These are phyloP conservation scores for Dimargaris xerosporica DNA, from an alignment of 192 early-diverging fungal genomes.

Conservation along the genomic window DNA sequence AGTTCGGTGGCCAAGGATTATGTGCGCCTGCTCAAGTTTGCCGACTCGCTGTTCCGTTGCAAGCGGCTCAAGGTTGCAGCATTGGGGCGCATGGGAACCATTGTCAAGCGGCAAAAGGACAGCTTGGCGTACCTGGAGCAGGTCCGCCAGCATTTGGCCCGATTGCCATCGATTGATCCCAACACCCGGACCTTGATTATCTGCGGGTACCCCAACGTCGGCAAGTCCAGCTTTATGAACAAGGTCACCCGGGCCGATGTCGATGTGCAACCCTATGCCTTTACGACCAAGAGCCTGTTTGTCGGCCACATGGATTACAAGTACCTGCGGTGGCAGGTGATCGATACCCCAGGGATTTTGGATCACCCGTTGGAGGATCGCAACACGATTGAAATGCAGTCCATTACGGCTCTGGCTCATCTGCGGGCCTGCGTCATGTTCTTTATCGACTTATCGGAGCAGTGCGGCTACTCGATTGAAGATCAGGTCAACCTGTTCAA, in stretches of 20 bases:
- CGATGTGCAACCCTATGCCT: slow-evolving; percentile 99
- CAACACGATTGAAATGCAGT: slow-evolving; percentile 99
- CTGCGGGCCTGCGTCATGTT: slow-evolving; percentile 88
- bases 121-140: slow-evolving; percentile 93
- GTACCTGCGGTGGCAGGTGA: slow-evolving; percentile 99
- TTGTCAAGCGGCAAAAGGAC: slow-evolving; percentile 99
- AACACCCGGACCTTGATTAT: slow-evolving; percentile 98
- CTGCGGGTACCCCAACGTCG: slow-evolving; percentile 99
- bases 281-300: slow-evolving; percentile 99
- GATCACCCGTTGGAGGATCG: slow-evolving; percentile 98
- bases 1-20: slow-evolving; percentile 98
- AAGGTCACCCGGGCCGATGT: slow-evolving; percentile 98
- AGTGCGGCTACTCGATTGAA: slow-evolving; percentile 92
- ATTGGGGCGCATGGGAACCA: slow-evolving; percentile 98
- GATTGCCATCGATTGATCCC: slow-evolving; percentile 97
- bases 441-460: slow-evolving; percentile 96
- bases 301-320: slow-evolving; percentile 99
- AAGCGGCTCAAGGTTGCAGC: slow-evolving; percentile 99
- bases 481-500: slow-evolving; percentile 85
- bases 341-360: slow-evolving; percentile 98
- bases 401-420: slow-evolving; percentile 97
- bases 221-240: slow-evolving; percentile 97
- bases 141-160: slow-evolving; percentile 96
- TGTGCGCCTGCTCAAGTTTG: slow-evolving; percentile 93
- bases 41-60: slow-evolving; percentile 97